Conservation (phyloP, 768 basidiomycete genomes). For the Glaciozyma martinii region DNA sequence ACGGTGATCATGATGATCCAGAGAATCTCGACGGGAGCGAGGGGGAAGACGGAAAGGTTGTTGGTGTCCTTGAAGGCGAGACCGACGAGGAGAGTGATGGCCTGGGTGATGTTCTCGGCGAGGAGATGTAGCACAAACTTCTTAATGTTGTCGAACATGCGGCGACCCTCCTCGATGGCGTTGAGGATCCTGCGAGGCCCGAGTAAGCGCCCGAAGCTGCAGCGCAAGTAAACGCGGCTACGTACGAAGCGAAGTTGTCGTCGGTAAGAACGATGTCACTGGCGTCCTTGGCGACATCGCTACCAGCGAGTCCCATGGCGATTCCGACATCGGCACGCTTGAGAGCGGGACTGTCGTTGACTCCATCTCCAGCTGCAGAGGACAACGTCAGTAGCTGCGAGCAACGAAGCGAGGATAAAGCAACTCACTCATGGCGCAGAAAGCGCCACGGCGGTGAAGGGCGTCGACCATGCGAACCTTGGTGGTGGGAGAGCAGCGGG, state of each 20-base stretch:
- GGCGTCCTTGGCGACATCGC: constrained; percentile 55
- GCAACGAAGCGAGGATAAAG: neutral
- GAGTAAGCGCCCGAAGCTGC: too few relatives aligned
- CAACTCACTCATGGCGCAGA: constrained; percentile 46
- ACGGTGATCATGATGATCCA: constrained; percentile 51
- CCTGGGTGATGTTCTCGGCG: constrained; percentile 51
- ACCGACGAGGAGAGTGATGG: constrained; percentile 50
- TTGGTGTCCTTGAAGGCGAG: constrained; percentile 51
- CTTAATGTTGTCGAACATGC: constrained; percentile 49
- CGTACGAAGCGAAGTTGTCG: constrained; percentile 53
- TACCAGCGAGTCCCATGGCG: constrained; percentile 53
- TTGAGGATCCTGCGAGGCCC: constrained; percentile 44
- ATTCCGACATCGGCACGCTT: constrained; percentile 55
- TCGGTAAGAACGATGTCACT: constrained; percentile 58
- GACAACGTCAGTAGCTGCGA: neutral
- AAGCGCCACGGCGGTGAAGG: constrained; percentile 50
- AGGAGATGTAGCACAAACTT: constrained; percentile 53
- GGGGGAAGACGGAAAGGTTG: constrained; percentile 50
- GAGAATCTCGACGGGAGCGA: constrained; percentile 41
- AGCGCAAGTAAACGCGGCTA: neutral
- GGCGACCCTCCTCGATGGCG: constrained; percentile 60
- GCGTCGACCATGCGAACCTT: constrained; percentile 55
- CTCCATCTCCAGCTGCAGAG: constrained; percentile 41
- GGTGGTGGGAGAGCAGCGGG: constrained; percentile 52
- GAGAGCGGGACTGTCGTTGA: constrained; percentile 55